Percentiles rank a stretch among this genome's conserved stretches.
phyloP scores from a whole-genome alignment of 495 filamentous ascomycete species.

The Pseudevernia furfuracea region DNA sequence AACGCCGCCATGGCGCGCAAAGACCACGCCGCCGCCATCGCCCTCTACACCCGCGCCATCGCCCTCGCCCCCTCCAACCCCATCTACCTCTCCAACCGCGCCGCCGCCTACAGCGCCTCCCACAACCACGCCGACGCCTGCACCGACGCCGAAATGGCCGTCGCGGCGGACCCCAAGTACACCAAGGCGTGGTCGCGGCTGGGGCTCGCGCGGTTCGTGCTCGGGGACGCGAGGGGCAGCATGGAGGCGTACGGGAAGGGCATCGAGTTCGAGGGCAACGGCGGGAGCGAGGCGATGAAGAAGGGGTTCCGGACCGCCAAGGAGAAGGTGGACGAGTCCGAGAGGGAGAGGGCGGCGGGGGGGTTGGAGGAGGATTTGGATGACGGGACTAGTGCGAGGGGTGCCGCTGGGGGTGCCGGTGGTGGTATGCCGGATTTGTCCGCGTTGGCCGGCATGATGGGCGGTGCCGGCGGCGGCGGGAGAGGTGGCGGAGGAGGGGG shows the following conservation, averaged over 20 bases:
- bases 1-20: constrained; percentile 91
- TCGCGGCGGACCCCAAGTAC: constrained; percentile 79
- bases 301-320: constrained; percentile 89
- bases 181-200: constrained; percentile 93
- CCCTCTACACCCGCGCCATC: constrained; percentile 77
- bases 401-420: constrained; percentile 45
- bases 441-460: constrained; percentile 64
- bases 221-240: constrained; percentile 79
- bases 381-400: constrained; percentile 33
- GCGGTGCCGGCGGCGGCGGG: constrained; percentile 50
- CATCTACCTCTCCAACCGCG: constrained; percentile 96
- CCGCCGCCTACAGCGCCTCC: constrained; percentile 76
- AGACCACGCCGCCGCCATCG: constrained; percentile 75
- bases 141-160: constrained; percentile 81
- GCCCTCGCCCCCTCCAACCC: constrained; percentile 74
- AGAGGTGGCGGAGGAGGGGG: constrained; percentile 53
- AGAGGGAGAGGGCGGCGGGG: constrained; percentile 37
- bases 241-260: constrained; percentile 94
- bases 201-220: constrained; percentile 79
- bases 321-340: constrained; percentile 68
- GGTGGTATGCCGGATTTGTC: constrained; percentile 65
- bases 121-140: constrained; percentile 74
- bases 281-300: constrained; percentile 85
- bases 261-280: constrained; percentile 88
- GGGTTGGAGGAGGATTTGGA: constrained; percentile 45